Base-by-base conservation (phyloP, 208 protist species). In the Leptomonas pyrrhocoris region DNA sequence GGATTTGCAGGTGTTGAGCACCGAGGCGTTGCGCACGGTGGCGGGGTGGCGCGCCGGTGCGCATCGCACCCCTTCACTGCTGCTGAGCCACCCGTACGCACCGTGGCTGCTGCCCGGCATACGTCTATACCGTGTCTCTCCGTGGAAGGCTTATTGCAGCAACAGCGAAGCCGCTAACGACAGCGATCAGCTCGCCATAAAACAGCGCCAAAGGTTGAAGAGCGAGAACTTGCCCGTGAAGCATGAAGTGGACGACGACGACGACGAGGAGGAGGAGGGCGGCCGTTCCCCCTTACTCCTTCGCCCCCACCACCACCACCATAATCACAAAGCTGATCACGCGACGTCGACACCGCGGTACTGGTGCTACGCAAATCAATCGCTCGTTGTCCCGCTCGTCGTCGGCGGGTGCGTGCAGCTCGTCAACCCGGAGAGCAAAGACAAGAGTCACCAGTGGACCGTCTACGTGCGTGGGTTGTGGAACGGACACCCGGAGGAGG, bases 381-480 rank as follows among this genome's bases (percentile, higher is more conserved):
- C 64, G 11, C 38, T 90, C 2, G 51, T 83, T 3, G n/a, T 93
- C 12, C 87, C 88, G 8, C 34, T 96, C 42, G 77, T 96, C 21
- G 91, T 93, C 27, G 86, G 87, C 58, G 84, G 86, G 55, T 84
- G 81, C 58, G 85, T 90, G 50, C 77, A 81, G 49, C 83, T 93
- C 25, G 70, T 90, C 27, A 84, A 89, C 59, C 76, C 72, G 23
- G 85, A 89, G 40, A 90, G 76, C 74, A 74, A 83, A 21, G 82
- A 94, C 46, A 84, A 84, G 61, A 93, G 86, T 71, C 88, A 94
- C 43, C 72, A 79, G 53, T 96, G 91, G 89, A 94, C 88, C 15
- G 91, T 96, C n/a, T 96, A 96, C 72, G 77, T 96, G 42, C 91
- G 91, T 19, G 91, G 91, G 2, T 63, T 96, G 25, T 88, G 86